Base-by-base conservation (phyloP, 2,329 filamentous ascomycete genomes). In the Microsporum canis region DNA sequence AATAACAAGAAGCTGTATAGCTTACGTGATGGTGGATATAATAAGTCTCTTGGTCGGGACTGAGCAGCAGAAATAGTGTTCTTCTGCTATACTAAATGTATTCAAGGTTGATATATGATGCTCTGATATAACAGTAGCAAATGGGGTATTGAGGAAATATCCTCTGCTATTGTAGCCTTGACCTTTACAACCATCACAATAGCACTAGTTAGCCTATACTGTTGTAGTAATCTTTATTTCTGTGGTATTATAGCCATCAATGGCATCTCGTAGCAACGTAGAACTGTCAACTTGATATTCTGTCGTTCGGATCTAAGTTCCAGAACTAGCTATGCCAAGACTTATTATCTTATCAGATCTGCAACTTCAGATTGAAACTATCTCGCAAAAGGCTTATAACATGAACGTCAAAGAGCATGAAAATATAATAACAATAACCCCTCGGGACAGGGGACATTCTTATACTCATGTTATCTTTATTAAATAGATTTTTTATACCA, bases 271-370 rank as follows among this genome's bases (percentile, higher is more conserved):
- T 12, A 51, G 5, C 7, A 31, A 29, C 27, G 29, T 8, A 7
- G 12, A 5, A 12, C 14, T 51, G 3, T 51, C 3, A 31, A 29
- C 5, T 31, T 31, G 23, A n/a, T 12, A 14, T 3, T 29, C 27
- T 5, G 45, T 29, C 4, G 45, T 51, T 29, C 14, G 27, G 10
- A 55, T 17, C 17, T 5, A 55, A 55, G 29, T 38, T 34, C 12
- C 27, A 31, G 7, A 17, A 31, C 41, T 8, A 31, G 10, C 29
- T 36, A 2, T 43, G 31, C 51, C 51, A 55, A 55, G 51, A n/a
- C 33, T 36, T 55, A 2, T 55, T 55, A 55, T 55, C 51, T 55
- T 55, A 55, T 55, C 51, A 38, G 51, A 55, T 34, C 51, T 10
- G 51, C 23, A 10, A 34, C 51, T 47, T 27, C n/a, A 23, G 17